Evolutionary conservation across 352 stramenopile genomes (phyloP), one percentile per base, ranked within the genome.

Genomic region (Elongisporangium undulatum): DNA sequence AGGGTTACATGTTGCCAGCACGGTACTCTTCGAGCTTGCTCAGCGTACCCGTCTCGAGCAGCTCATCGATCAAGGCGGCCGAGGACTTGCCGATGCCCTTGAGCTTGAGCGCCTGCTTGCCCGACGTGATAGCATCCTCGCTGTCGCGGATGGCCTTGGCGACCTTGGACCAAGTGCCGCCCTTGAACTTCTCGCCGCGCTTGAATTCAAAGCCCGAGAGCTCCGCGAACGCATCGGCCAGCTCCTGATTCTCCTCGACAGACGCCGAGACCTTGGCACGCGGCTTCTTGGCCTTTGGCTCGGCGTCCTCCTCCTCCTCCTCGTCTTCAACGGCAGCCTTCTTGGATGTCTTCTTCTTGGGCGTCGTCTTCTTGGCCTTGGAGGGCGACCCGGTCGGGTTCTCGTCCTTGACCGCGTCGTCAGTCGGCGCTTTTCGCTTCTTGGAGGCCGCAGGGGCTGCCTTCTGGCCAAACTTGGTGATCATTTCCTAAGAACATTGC

Each of bases 191-290:
- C 51, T 96, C 87, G 2, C 85, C 85, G 23, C 84, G 81, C 77
- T 96, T 94, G 66, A 94, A 96, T 52, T 96, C 83, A 53, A 94
- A 94, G 20, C 80, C 79, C n/a, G 85, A 87, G 26, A 96, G 77
- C 62, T 96, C 87, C 1, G 69, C 61, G 57, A 96, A 96, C 12
- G 78, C 79, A 34, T 92, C 81, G 0, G 85, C 85, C 16, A 96
- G 70, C 45, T 60, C 53, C 45, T 92, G 82, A 66, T 96, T 96
- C 54, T 69, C 78, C 21, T 85, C 77, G 49, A 72, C 80, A 20
- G 59, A 65, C 26, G 82, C 83, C 6, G 71, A 65, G 0, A 75
- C 64, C 48, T 85, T 86, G 24, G 67, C 34, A 10, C 70, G 70
- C 23, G 64, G 64, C 55, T 91, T 91, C 38, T 80, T 72, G 16